These are phyloP conservation scores for Lactarius evosmus DNA, from an alignment of 768 basidiomycete genomes.

Conservation along the genomic window DNA sequence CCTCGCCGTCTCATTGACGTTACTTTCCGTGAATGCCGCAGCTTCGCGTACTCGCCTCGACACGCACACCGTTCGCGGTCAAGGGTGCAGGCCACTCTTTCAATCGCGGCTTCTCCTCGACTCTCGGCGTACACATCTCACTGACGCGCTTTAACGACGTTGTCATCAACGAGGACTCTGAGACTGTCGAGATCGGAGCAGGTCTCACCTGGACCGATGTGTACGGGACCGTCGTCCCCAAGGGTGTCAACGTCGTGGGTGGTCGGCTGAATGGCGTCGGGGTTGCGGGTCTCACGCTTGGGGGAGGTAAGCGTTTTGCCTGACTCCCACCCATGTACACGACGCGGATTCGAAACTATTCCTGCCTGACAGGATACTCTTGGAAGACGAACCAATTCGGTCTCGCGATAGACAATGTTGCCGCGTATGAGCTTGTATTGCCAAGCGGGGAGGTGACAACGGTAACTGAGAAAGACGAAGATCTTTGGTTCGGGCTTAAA, in stretches of 20 bases:
- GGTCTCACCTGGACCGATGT: conserved; percentile 34
- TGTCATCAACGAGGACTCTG: conserved; percentile 10
- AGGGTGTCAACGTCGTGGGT: conserved; percentile 30
- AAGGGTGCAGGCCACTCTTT: conserved; percentile 32
- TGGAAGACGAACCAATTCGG: conserved; percentile 37
- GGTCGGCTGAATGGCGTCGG: conserved; percentile 30
- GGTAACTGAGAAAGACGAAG: conserved; percentile 13
- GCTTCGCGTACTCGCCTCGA: conserved; percentile 6
- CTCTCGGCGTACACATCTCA: conserved; percentile 31
- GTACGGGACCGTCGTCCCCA: conserved; percentile 27
- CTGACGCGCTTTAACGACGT: conserved; percentile 28
- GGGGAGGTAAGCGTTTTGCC: conserved; percentile 25
- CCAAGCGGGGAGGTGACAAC: conserved; percentile 31
- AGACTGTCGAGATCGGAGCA: conserved; percentile 28
- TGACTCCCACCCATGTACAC: not conserved
- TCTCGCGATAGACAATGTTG: conserved; percentile 37
- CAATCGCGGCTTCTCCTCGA: conserved; percentile 32
- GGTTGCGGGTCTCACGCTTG: conserved; percentile 30
- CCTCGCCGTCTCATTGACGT: not conserved
- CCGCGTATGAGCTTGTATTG: conserved; percentile 31
- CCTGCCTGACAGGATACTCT: conserved; percentile 33
- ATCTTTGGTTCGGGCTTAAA: conserved; percentile 24
- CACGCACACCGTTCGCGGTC: conserved; percentile 18
- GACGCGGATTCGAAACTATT: not conserved
- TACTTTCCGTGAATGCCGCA: not conserved